These are phyloP conservation scores for Podospora pseudopauciseta DNA, from an alignment of 495 filamentous ascomycete genomes.

Conservation along the genomic window DNA sequence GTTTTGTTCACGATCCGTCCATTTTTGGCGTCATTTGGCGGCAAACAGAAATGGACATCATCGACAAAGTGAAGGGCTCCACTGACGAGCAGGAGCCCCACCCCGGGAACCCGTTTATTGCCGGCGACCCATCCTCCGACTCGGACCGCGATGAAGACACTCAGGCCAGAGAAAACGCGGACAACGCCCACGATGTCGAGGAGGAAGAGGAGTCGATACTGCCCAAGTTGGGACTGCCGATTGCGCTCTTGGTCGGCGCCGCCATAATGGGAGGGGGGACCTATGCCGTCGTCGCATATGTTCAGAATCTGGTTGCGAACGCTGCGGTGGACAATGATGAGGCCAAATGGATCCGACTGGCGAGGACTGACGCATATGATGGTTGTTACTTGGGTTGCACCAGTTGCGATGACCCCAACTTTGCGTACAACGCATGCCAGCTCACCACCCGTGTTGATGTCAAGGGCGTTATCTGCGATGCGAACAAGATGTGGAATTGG, in stretches of 20 bases:
- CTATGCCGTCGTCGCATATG: slow-evolving; percentile 18
- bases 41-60: neutral
- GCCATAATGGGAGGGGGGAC: slow-evolving; percentile 13
- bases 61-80: neutral
- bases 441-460: slow-evolving; percentile 16
- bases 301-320: slow-evolving; percentile 21
- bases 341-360: slow-evolving; percentile 19
- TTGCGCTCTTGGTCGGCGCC: slow-evolving; percentile 4
- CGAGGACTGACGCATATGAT: slow-evolving; percentile 27
- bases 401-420: slow-evolving; percentile 26
- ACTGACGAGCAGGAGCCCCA: neutral
- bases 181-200: neutral
- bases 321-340: slow-evolving; percentile 19
- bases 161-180: neutral
- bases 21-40: neutral
- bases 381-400: slow-evolving; percentile 30
- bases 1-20: neutral
- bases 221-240: neutral
- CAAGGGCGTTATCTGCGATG: slow-evolving; percentile 24
- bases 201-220: neutral
- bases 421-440: slow-evolving; percentile 27
- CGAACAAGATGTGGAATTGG: slow-evolving; percentile 32
- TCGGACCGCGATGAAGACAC: neutral
- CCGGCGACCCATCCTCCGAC: neutral
- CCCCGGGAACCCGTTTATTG: neutral